Evolutionary conservation across 2,329 filamentous ascomycete genomes (phyloP), one percentile per base, ranked within the genome.

Genomic region (Cladosporium sp.): DNA sequence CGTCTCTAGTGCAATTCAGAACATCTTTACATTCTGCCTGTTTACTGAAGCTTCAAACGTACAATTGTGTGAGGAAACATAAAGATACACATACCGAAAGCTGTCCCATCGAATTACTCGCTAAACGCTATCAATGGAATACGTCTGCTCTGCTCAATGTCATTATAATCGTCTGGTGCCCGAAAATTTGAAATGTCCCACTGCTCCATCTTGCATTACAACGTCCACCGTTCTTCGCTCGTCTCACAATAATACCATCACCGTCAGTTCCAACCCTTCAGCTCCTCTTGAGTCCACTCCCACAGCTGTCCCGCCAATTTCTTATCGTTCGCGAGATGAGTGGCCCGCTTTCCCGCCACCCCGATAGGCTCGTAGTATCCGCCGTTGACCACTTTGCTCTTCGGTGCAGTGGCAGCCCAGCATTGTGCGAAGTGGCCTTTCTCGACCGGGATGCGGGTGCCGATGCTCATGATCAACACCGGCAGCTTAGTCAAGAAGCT

Each of bases 321-420:
- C 38, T 69, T 61, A 63, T 76, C 67, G 50, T 67, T 59, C 14
- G 66, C 67, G 49, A 69, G 57, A 20, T 45, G 42, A 43, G 67
- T 72, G 12, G 66, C 65, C 45, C 64, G 60, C 47, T 38, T 52
- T 1, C 64, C 66, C 36, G 61, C 58, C n/a, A 62, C 67, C 5
- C 69, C 74, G 39, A 75, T 67, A 8, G 75, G 74, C 43, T 74
- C 68, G 51, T 75, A 77, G 55, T 75, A 76, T 42, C 64, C 64
- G 1, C 73, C 75, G 59, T 61, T 67, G 50, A 37, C 38, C 20
- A 67, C 49, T 37, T 62, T 52, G 2, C 5, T 30, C 22, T 58
- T 63, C 36, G 55, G 39, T n/a, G 51, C 49, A 17, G 63, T 64
- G 2, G 63, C 63, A 5, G 62, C 65, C 66, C 66, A 69, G 22